Evolutionary conservation across 2,329 filamentous ascomycete species (phyloP).

Genomic region (Diaporthe sp.): DNA sequence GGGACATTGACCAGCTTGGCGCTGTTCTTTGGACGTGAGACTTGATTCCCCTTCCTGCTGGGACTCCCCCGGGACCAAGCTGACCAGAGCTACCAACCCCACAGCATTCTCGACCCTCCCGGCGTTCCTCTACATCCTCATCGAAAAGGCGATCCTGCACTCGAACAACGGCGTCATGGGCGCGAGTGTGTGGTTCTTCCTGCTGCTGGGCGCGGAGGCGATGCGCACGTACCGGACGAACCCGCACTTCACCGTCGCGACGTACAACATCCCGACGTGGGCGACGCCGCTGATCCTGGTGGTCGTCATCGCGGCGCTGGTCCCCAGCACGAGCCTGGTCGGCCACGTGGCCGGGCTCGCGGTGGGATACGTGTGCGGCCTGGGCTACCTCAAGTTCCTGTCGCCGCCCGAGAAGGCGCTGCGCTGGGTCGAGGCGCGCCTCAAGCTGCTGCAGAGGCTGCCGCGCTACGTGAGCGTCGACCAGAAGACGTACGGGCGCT

Average conservation of each 20-base stretch:
- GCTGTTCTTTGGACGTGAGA: constrained; percentile 91
- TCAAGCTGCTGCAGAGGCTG: constrained; percentile 84
- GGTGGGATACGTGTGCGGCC: constrained; percentile 87
- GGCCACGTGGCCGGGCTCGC: constrained; percentile 86
- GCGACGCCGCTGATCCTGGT: constrained; percentile 84
- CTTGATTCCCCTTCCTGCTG: background rate
- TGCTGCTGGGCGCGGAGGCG: constrained; percentile 85
- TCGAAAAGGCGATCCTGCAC: constrained; percentile 79
- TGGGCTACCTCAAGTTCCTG: constrained; percentile 90
- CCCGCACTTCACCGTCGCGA: constrained; percentile 76
- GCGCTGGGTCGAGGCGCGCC: constrained; percentile 87
- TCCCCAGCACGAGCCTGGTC: constrained; percentile 84
- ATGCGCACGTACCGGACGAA: constrained; percentile 87
- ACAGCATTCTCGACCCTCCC: constrained; percentile 83
- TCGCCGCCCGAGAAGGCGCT: constrained; percentile 90
- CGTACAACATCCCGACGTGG: constrained; percentile 87
- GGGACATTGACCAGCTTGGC: constrained; percentile 89
- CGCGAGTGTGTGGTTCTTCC: constrained; percentile 92
- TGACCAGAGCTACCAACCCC: constrained; percentile 16
- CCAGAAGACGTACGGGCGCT: constrained; percentile 94
- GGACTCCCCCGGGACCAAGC: background rate
- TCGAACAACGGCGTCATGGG: constrained; percentile 82
- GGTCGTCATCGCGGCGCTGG: constrained; percentile 78
- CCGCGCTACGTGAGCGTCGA: constrained; percentile 96
- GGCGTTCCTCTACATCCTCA: constrained; percentile 80